phyloP scores from a whole-genome alignment of 352 stramenopile genomes.

The Globisporangium emineosum region DNA sequence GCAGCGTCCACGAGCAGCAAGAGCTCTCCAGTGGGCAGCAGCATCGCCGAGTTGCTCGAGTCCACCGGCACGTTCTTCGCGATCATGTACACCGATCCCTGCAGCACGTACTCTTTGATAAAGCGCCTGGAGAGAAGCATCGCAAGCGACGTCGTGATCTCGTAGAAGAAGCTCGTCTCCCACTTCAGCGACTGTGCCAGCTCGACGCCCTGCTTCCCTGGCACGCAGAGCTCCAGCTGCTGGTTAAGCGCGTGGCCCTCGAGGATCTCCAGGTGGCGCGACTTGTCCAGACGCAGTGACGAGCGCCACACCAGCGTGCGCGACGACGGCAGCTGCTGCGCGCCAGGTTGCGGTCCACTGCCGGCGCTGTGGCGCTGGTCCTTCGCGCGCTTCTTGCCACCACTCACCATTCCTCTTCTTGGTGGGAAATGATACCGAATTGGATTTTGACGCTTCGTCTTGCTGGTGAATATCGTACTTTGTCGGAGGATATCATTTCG shows the following conservation, averaged over 20 bases:
- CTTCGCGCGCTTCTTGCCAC: conserved; percentile 42
- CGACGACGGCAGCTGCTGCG: conserved; percentile 25
- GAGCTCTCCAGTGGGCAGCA: conserved; percentile 65
- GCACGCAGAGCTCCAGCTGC: conserved; percentile 70
- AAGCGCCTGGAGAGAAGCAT: conserved; percentile 62
- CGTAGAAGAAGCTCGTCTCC: conserved; percentile 84
- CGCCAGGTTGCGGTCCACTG: conserved; percentile 7
- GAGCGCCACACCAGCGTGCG: conserved; percentile 71
- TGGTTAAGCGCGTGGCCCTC: conserved; percentile 53
- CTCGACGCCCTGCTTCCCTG: conserved; percentile 25
- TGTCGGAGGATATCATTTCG: neutral
- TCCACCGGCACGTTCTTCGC: conserved; percentile 77
- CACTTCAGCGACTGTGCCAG: conserved; percentile 57
- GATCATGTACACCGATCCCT: conserved; percentile 63
- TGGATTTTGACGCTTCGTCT: neutral
- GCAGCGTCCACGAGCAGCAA: conserved; percentile 59
- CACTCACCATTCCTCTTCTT: conserved; percentile 53
- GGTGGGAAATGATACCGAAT: neutral
- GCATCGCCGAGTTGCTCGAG: conserved; percentile 51
- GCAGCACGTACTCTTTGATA: conserved; percentile 52
- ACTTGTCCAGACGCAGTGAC: conserved; percentile 33
- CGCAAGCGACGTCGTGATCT: conserved; percentile 45
- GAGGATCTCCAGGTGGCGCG: conserved; percentile 45
- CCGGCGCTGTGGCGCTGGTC: conserved; percentile 21
- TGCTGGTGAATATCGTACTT: neutral